These are phyloP conservation scores for Malus sylvestris DNA, from an alignment of 306 rosid genomes.

Conservation along the genomic window DNA sequence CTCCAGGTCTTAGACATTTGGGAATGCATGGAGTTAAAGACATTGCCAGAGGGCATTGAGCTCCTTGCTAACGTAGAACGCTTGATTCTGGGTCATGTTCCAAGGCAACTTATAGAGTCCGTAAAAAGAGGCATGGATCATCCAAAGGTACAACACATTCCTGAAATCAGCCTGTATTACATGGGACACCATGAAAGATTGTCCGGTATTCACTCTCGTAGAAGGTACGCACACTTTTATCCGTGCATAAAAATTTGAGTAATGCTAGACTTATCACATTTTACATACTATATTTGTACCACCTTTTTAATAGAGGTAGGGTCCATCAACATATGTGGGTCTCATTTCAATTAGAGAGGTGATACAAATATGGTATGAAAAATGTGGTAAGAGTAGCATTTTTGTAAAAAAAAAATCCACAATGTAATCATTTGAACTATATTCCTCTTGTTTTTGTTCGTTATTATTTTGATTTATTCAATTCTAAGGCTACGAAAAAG, in stretches of 20 bases:
- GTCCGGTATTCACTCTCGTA: neutral
- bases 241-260: neutral
- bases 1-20: neutral
- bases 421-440: too few relatives aligned
- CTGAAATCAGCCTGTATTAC: neutral
- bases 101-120: neutral
- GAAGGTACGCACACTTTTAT: neutral
- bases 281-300: too few relatives aligned
- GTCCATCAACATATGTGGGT: too few relatives aligned
- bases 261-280: too few relatives aligned
- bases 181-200: too few relatives aligned
- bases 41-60: constrained; percentile 13
- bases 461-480: too few relatives aligned
- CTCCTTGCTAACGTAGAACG: neutral
- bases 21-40: neutral
- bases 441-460: too few relatives aligned
- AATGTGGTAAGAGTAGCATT: too few relatives aligned
- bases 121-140: neutral
- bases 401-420: too few relatives aligned
- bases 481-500: too few relatives aligned
- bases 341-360: too few relatives aligned
- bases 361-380: too few relatives aligned
- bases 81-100: neutral
- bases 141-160: neutral
- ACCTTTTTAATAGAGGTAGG: fast-evolving